Percentiles rank a stretch among this genome's conserved stretches.
These are phyloP conservation scores for Tardiomyces blankii DNA, from an alignment of 1,139 yeast genomes.

Conservation along the genomic window DNA sequence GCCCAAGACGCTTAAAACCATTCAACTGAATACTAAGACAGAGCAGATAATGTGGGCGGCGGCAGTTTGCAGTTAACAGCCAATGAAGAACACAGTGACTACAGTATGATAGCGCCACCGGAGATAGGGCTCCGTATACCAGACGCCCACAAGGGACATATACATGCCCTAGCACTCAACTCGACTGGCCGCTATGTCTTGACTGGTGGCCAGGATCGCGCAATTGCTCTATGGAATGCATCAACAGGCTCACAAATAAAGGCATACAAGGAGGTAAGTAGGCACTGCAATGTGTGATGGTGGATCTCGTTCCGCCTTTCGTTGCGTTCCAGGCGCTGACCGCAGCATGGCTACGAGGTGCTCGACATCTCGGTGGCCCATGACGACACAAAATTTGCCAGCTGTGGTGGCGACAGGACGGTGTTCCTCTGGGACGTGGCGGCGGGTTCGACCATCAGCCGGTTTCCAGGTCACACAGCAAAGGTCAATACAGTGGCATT, in stretches of 20 bases:
- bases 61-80: too few relatives aligned
- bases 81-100: too few relatives aligned
- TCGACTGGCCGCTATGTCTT: constrained; percentile 22
- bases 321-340: too few relatives aligned
- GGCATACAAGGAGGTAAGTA: constrained; percentile 12
- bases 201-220: constrained; percentile 26
- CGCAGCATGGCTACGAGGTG: constrained; percentile 24
- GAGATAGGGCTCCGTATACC: not conserved
- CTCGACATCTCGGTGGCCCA: constrained; percentile 21
- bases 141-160: constrained; percentile 17
- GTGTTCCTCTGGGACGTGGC: constrained; percentile 27
- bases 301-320: constrained; percentile 1
- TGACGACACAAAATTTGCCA: constrained; percentile 23
- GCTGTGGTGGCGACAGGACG: constrained; percentile 29
- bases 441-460: constrained; percentile 15
- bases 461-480: constrained; percentile 24
- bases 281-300: not conserved
- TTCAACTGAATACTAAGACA: too few relatives aligned
- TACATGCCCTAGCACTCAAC: constrained; percentile 22
- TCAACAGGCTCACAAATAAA: constrained; percentile 15
- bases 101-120: not conserved
- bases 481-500: constrained; percentile 23
- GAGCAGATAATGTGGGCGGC: too few relatives aligned
- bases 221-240: constrained; percentile 23
- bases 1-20: too few relatives aligned